Conservation (phyloP, 225 moss, liverwort and hornwort species). For the Polytrichum commune region DNA sequence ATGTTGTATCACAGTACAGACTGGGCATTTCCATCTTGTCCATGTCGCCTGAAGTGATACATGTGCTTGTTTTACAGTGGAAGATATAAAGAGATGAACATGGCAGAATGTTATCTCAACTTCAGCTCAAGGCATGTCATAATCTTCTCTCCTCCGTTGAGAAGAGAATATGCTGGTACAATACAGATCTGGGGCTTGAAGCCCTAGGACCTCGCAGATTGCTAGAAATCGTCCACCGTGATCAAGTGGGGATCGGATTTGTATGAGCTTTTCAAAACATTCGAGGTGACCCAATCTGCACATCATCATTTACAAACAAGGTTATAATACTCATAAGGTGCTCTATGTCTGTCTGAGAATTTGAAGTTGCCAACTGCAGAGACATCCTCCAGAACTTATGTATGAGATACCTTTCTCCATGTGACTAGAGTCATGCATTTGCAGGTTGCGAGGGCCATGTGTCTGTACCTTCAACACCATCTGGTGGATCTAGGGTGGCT, state of each 20-base stretch:
- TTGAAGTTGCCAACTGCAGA: not conserved
- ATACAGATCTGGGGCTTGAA: too few species aligned
- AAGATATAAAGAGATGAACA: too few species aligned
- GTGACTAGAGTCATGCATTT: not conserved
- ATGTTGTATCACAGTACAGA: too few species aligned
- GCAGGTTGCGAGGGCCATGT: not conserved
- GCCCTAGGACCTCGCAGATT: not conserved
- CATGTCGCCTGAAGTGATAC: too few species aligned
- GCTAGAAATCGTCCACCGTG: conserved; percentile 6
- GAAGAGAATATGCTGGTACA: too few species aligned
- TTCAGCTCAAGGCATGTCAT: too few species aligned
- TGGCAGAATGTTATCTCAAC: too few species aligned
- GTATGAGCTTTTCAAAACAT: conserved; percentile 14
- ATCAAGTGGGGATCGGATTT: not conserved
- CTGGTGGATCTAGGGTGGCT: conserved; percentile 18
- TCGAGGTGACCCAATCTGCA: conserved; percentile 33
- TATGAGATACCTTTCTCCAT: not conserved
- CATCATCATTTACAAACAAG: not conserved
- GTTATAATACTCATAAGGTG: not conserved
- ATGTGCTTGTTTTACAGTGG: too few species aligned
- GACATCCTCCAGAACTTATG: not conserved
- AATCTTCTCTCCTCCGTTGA: too few species aligned
- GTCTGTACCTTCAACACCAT: conserved; percentile 21
- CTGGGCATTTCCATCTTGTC: too few species aligned
- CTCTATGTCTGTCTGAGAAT: not conserved